Evolutionary conservation across 306 rosid species (phyloP).

Genomic region (Coriaria nepalensis): DNA sequence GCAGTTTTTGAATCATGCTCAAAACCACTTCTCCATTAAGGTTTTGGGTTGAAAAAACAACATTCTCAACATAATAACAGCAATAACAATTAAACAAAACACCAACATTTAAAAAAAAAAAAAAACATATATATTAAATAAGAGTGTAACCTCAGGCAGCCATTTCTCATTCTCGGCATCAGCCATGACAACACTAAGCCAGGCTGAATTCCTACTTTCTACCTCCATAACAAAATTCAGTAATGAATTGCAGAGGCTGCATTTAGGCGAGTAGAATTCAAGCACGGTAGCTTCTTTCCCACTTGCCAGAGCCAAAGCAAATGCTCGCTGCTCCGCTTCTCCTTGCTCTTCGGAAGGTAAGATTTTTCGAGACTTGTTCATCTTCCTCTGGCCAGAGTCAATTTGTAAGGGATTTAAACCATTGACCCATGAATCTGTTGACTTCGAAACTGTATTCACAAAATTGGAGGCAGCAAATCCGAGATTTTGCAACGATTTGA

Average conservation of each 20-base stretch:
- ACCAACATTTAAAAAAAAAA: too few relatives aligned
- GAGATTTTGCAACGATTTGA: slow-evolving; percentile 53
- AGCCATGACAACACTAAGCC: slow-evolving; percentile 83
- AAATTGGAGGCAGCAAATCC: slow-evolving; percentile 40
- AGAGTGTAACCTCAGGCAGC: slow-evolving; percentile 48
- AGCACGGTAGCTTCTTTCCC: slow-evolving; percentile 62
- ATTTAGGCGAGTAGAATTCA: slow-evolving; percentile 82
- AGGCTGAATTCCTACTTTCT: slow-evolving; percentile 48
- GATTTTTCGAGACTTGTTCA: slow-evolving; percentile 15
- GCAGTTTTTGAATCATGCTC: too few relatives aligned
- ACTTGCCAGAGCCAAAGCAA: slow-evolving; percentile 68
- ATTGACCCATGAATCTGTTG: slow-evolving; percentile 19
- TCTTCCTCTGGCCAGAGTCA: slow-evolving; percentile 18
- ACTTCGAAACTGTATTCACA: slow-evolving; percentile 26
- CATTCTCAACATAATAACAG: too few relatives aligned
- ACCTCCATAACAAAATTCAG: slow-evolving; percentile 42
- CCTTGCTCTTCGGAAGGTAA: slow-evolving; percentile 35
- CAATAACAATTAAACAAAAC: too few relatives aligned
- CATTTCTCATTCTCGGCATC: slow-evolving; percentile 85
- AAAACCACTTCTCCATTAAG: too few relatives aligned
- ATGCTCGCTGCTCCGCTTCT: slow-evolving; percentile 71
- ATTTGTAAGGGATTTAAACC: slow-evolving; percentile 19
- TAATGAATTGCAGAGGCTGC: slow-evolving; percentile 67
- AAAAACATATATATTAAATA: not conserved
- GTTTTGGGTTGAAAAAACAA: too few relatives aligned